Evolutionary conservation across 176 grass and related monocot genomes (phyloP).

Genomic region (Luzula sylvatica): DNA sequence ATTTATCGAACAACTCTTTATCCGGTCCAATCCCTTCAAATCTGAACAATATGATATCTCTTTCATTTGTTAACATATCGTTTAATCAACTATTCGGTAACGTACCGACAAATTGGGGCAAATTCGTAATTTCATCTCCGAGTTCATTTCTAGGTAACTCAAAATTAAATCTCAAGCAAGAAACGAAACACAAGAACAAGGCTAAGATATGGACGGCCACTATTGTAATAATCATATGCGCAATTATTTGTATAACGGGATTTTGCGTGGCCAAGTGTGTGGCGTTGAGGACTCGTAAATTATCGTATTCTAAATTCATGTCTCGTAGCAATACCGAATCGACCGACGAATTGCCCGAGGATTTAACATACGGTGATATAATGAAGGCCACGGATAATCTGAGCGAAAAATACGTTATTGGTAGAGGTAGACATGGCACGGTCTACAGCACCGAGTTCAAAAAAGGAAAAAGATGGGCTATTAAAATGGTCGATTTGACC

Average conservation of each 20-base stretch:
- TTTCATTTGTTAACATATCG: constrained; percentile 40
- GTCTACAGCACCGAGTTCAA: constrained; percentile 29
- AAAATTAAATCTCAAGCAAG: constrained; percentile 18
- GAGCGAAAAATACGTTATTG: constrained; percentile 52
- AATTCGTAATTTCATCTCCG: constrained; percentile 18
- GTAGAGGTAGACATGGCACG: constrained; percentile 38
- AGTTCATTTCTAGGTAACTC: constrained; percentile 32
- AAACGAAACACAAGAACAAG: background rate
- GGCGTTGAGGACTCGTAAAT: constrained; percentile 19
- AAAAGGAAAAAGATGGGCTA: constrained; percentile 34
- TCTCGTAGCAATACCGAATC: constrained; percentile 17
- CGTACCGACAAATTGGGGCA: constrained; percentile 33
- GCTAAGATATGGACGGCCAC: constrained; percentile 19
- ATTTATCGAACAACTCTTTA: constrained; percentile 38
- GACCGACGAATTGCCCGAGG: constrained; percentile 31
- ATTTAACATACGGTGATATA: constrained; percentile 38
- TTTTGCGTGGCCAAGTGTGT: constrained; percentile 17
- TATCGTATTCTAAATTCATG: background rate
- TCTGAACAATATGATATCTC: constrained; percentile 40
- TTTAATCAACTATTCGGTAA: constrained; percentile 38
- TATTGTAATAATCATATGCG: constrained; percentile 14
- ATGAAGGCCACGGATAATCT: constrained; percentile 36
- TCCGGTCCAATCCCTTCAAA: constrained; percentile 33
- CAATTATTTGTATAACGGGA: constrained; percentile 1
- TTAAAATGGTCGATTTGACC: constrained; percentile 37